Base-by-base conservation (phyloP, 176 grass and related monocot species). In the Bonia amplexicaulis region DNA sequence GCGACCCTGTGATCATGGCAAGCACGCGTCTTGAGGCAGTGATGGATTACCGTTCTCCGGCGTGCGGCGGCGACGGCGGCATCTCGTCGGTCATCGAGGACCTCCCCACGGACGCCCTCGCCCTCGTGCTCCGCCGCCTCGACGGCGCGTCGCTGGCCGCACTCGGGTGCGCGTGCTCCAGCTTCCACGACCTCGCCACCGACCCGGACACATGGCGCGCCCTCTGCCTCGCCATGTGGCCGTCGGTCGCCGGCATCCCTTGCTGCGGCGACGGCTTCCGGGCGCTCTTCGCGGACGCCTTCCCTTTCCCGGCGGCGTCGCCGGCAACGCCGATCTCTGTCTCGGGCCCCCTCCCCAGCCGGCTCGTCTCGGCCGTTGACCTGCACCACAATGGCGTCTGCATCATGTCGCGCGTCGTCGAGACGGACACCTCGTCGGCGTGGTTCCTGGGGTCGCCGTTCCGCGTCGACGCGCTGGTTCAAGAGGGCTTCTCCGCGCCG, bases 401-500 rank as follows among this genome's bases (percentile, higher is more conserved):
- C 69, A 53, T 96, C 31, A 89, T 96, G 42, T 99, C 93, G 31
- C 82, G 87, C 61, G 88, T 92, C 15, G 52, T 92, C 6, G 93
- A 92, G 33, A 92, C 93, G 2, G 93, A 94, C 77, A 62, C 90
- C 51, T 53, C 78, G 0, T 89, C 93, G 26, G 51, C 22, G 46
- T 96, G 93, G 93, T 99, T 96, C 90, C 79, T 83, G 0, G 88
- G 78, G 52, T 62, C 93, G 3, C 93, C 96, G 48, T 99, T 99
- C 89, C 90, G 91, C 67, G 66, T 99, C 80, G 93, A 96, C 61
- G 84, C 93, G 77, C 80, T 96, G 40, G 71, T 92, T 6, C 81
- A 87, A 74, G 87, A 93, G 33, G 86, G 89, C 64, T 88, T 87
- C 71, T 17, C 84, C 14, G 69, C 74, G 31, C 64, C 88, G 20